Evolutionary conservation across 129 eudicot genomes (phyloP), one percentile per base, ranked within the genome.

Genomic region (Saposhnikovia divaricata): DNA sequence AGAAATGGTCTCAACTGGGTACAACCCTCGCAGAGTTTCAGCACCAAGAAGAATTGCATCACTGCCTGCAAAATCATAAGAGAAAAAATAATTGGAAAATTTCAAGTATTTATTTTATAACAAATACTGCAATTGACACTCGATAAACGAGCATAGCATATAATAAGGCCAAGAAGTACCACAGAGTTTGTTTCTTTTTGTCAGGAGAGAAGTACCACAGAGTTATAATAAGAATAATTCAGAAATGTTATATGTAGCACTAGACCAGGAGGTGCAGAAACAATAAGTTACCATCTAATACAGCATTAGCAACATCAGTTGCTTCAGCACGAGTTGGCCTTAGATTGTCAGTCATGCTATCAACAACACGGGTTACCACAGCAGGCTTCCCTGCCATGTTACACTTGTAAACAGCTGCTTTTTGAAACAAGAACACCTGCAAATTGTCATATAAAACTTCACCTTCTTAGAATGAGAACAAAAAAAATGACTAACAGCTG

Each of bases 311-410:
- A 81, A 90, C 95, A 90, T 90, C 95, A 74, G 95, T 90, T 82
- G 95, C 95, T 78, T 90, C 95, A 46, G 95, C 95, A 82, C 95
- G 95, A 81, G 95, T 90, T 43, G 95, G 95, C 37, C 95, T 84
- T 78, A 90, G 78, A 76, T 90, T 90, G 72, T 87, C 89, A 75
- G 95, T 90, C 95, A 90, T 90, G 84, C 95, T 90, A 83, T 90
- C 95, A 61, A 90, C 95, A 79, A 90, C 95, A 84, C 95, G 95
- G 79, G 95, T 90, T 74, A 88, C 82, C 50, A 90, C 91, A 28
- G 95, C 95, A 28, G 95, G 95, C 80, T 90, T 90, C 75, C 95
- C 95, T 77, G 89, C 95, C 91, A 90, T 90, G 84, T 90, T 90
- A 75, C 95, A 90, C 87, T 90, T 88, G 92, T 86, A 82, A 76